Evolutionary conservation across 805 yeast genomes (phyloP), one percentile per base, ranked within the genome.

Genomic region (Metschnikowia vanudenii): DNA sequence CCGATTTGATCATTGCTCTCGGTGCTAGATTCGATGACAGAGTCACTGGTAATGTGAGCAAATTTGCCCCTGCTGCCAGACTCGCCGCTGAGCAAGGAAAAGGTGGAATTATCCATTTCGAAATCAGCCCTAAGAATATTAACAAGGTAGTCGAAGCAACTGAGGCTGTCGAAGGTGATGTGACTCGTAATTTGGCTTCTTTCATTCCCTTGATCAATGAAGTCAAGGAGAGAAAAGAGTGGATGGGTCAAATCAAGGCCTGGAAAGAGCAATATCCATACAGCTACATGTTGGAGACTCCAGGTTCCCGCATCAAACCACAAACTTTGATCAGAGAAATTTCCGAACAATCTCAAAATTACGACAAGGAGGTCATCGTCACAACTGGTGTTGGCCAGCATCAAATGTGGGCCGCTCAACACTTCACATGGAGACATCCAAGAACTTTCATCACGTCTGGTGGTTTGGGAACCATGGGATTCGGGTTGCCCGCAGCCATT

Each of bases 361-460:
- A 78, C 46, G 75, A 75, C 53, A 87, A 81, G 62, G 91, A 87
- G 58, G 90, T 88, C 49, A 81, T 91, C 59, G 85, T 92, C 58
- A 86, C 98, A 44, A 94, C 99, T 31, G 99, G 99, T 78, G 98
- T 94, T 43, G 99, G 99, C 51, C 99, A 94, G 77, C 99, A 92
- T 78, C 99, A 92, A 76, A 92, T 92, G 99, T 92, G 99, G 99
- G 95, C 98, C 32, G 98, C 98, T 24, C 99, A 94, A 74, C 91
- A 90, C 70, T 91, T 87, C 82, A 81, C 90, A 43, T 92, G 97
- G 96, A 85, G 83, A 51, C 73, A 79, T 53, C 99, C 99, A 60
- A 82, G 98, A 69, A 78, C 95, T 41, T 85, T 94, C 74, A 86
- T 92, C 67, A 90, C 98, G n/a, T 89, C 97, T 41, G 99, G 99